Conservation (phyloP, 371 early-diverging fungal genomes). For the Mucor sp. region DNA sequence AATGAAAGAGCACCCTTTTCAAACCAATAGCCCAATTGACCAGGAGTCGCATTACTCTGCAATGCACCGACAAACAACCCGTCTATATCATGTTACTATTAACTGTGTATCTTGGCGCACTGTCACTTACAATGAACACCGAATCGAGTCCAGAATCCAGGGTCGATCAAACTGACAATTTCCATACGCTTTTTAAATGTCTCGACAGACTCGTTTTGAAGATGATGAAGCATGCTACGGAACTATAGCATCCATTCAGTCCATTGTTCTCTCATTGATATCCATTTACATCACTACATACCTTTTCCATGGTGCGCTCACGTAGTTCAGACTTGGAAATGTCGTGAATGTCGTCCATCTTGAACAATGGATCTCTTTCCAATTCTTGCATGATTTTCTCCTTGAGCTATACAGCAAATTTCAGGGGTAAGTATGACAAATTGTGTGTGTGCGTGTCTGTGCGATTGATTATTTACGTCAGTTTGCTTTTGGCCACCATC, state of each 20-base stretch:
- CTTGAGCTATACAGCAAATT: slow-evolving; percentile 48
- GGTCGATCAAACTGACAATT: slow-evolving; percentile 79
- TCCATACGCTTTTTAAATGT: slow-evolving; percentile 83
- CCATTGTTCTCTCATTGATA: not conserved
- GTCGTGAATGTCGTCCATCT: slow-evolving; percentile 81
- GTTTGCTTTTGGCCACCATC: slow-evolving; percentile 79
- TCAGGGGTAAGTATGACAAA: not conserved
- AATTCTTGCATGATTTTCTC: slow-evolving; percentile 85
- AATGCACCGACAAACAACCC: slow-evolving; percentile 91
- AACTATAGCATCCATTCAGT: slow-evolving; percentile 36
- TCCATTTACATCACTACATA: slow-evolving; percentile 1
- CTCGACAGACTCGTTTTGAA: slow-evolving; percentile 75
- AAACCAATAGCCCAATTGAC: slow-evolving; percentile 89
- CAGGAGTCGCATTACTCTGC: slow-evolving; percentile 85
- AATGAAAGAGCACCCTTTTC: slow-evolving; percentile 84
- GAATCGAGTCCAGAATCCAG: slow-evolving; percentile 91
- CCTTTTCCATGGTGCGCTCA: slow-evolving; percentile 88
- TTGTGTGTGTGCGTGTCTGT: too few species aligned
- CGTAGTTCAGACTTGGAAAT: slow-evolving; percentile 77
- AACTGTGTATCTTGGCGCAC: too few species aligned
- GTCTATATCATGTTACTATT: slow-evolving; percentile 28
- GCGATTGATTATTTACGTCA: slow-evolving; percentile 28
- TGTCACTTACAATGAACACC: slow-evolving; percentile 87
- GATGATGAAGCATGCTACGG: slow-evolving; percentile 72
- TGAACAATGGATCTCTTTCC: slow-evolving; percentile 88